phyloP scores from a whole-genome alignment of 306 rosid species.

The Comarum palustre region DNA sequence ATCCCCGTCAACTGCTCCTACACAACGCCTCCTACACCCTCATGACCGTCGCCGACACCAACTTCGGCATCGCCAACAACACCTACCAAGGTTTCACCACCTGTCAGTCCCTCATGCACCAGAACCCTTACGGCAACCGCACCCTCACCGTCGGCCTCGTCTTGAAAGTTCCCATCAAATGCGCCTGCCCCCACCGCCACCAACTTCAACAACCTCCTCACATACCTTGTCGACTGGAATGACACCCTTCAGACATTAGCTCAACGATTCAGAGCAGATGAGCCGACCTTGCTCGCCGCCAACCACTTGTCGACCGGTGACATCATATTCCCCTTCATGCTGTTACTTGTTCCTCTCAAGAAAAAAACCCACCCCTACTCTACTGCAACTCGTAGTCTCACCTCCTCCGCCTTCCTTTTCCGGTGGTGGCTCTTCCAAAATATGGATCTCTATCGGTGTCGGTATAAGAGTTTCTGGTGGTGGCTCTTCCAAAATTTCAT shows the following conservation, averaged over 20 bases:
- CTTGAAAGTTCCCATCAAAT: conserved; percentile 52
- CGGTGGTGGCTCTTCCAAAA: conserved; percentile 22
- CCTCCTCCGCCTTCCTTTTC: conserved; percentile 22
- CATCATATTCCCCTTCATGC: conserved; percentile 33
- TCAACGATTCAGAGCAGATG: conserved; percentile 32
- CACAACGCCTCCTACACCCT: conserved; percentile 43
- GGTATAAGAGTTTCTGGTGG: conserved; percentile 37
- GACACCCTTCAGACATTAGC: conserved; percentile 36
- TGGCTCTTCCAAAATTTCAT: too few relatives aligned
- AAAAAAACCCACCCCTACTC: background rate
- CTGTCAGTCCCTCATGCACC: conserved; percentile 51
- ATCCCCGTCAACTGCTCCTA: conserved; percentile 59
- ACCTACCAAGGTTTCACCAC: conserved; percentile 64
- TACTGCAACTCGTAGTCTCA: background rate
- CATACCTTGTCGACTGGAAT: conserved; percentile 30
- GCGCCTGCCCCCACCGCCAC: conserved; percentile 51
- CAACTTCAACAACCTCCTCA: conserved; percentile 48
- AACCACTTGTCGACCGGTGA: conserved; percentile 24
- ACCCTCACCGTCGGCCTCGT: conserved; percentile 19
- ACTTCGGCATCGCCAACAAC: conserved; percentile 49
- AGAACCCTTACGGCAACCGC: conserved; percentile 15
- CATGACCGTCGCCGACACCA: conserved; percentile 22
- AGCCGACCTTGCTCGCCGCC: conserved; percentile 35
- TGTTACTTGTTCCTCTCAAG: conserved; percentile 45
- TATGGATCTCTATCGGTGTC: conserved; percentile 52